phyloP scores from a whole-genome alignment of 2,329 filamentous ascomycete genomes.

The Seiridium cupressi region DNA sequence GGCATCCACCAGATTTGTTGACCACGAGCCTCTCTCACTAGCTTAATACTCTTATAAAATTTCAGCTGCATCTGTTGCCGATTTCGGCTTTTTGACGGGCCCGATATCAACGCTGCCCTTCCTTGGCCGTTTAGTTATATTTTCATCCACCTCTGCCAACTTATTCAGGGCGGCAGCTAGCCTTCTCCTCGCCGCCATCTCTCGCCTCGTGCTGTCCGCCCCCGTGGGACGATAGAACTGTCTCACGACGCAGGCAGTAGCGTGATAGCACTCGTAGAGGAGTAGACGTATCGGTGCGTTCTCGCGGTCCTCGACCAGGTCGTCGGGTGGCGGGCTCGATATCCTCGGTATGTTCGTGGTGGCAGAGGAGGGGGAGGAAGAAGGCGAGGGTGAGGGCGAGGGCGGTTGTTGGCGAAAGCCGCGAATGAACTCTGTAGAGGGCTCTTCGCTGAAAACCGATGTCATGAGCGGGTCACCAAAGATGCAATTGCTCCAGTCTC shows the following conservation, averaged over 20 bases:
- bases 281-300: conserved; percentile 46
- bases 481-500: conserved; percentile 56
- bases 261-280: conserved; percentile 59
- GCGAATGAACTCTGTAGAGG: conserved; percentile 42
- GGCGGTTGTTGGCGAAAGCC: conserved; percentile 37
- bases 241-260: conserved; percentile 47
- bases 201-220: conserved; percentile 44
- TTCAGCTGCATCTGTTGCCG: not conserved
- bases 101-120: conserved; percentile 39
- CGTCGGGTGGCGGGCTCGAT: conserved; percentile 12
- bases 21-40: no score
- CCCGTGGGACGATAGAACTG: conserved; percentile 53
- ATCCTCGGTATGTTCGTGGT: conserved; percentile 8
- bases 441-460: conserved; percentile 43
- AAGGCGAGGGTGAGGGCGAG: not conserved
- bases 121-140: conserved; percentile 28
- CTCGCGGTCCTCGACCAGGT: conserved; percentile 41
- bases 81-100: conserved; percentile 42
- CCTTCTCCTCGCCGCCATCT: conserved; percentile 51
- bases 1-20: no score
- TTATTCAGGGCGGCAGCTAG: conserved; percentile 45
- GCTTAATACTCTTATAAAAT: no score
- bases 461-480: conserved; percentile 61
- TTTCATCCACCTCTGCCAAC: conserved; percentile 40
- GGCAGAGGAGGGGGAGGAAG: not conserved